Base-by-base conservation (phyloP, 192 early-diverging fungal species). In the Ambispora gerdemannii region DNA sequence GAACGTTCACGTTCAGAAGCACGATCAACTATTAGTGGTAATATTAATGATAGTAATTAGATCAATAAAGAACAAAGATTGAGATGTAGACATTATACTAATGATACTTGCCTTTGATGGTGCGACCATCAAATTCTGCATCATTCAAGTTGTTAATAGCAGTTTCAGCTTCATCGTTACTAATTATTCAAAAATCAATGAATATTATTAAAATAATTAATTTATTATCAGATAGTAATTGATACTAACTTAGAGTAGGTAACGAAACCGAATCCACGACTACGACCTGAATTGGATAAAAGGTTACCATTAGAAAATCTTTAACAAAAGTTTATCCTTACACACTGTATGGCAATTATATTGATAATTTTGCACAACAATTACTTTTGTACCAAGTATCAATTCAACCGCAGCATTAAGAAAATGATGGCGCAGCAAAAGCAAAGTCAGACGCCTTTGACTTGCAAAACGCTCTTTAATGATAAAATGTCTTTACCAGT, bases 211-310 rank as follows among this genome's bases (percentile, higher is more conserved):
- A 27, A 49, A 86, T 67, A 79, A 75, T 50, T 86, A 74, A 73
- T 83, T 85, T 33, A 70, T 78, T 65, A 85, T 85, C 33, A 76
- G 72, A 27, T 31, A 7, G 53, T 27, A 15, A 4, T 43, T 43
- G 27, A 50, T 32, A 50, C 25, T 33, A 24, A 73, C 72, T 8
- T 56, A 28, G 56, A 47, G 20, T 72, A 85, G 71, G 83, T 91
- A 55, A 93, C 91, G 75, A 95, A 94, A 27, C 93, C 93, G 76
- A 91, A 94, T 22, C 92, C 92, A 67, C 89, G 86, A 67, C 89
- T 90, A 74, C 88, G 87, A 60, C 84, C 89, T 89, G 71, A 0
- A 52, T 31, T 6, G 13, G 19, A 20, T 10, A 43, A 43, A 43
- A n/a, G n/a, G n/a, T n/a, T n/a, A n/a, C n/a, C n/a, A n/a, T n/a